Evolutionary conservation across 2,329 filamentous ascomycete genomes (phyloP).

Genomic region (Eutypella sp.): DNA sequence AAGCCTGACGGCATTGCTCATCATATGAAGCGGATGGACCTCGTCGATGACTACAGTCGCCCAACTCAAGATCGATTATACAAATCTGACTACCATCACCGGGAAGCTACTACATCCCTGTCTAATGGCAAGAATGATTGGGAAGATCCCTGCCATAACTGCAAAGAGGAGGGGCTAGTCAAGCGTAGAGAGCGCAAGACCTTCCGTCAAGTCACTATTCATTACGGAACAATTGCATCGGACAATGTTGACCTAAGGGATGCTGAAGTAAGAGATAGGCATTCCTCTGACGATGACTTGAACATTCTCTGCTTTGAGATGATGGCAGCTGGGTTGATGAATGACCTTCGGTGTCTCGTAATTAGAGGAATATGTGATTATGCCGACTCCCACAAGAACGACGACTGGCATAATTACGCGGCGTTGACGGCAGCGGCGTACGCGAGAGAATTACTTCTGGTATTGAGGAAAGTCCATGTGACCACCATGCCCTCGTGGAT

Average conservation of each 20-base stretch:
- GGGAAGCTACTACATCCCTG: too few species aligned
- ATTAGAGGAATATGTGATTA: background rate
- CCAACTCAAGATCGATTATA: background rate
- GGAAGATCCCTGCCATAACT: too few species aligned
- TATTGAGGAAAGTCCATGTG: too few species aligned
- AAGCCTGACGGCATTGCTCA: background rate
- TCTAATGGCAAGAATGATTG: too few species aligned
- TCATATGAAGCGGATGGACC: background rate
- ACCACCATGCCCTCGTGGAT: too few species aligned
- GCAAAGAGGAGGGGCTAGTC: too few species aligned
- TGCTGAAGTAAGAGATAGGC: background rate
- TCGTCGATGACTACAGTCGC: background rate
- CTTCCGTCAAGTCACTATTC: too few species aligned
- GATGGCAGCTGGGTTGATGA: background rate
- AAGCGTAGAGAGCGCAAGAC: too few species aligned
- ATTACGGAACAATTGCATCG: background rate
- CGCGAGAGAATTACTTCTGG: too few species aligned
- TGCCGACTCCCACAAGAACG: background rate
- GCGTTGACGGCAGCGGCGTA: too few species aligned
- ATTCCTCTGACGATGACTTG: background rate
- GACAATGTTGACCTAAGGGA: background rate
- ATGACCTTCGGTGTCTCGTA: background rate
- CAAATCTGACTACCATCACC: background rate
- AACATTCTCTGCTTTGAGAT: background rate
- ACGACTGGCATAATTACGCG: background rate